Evolutionary conservation across 2,329 filamentous ascomycete genomes (phyloP).

Genomic region (Aspergillus persii): DNA sequence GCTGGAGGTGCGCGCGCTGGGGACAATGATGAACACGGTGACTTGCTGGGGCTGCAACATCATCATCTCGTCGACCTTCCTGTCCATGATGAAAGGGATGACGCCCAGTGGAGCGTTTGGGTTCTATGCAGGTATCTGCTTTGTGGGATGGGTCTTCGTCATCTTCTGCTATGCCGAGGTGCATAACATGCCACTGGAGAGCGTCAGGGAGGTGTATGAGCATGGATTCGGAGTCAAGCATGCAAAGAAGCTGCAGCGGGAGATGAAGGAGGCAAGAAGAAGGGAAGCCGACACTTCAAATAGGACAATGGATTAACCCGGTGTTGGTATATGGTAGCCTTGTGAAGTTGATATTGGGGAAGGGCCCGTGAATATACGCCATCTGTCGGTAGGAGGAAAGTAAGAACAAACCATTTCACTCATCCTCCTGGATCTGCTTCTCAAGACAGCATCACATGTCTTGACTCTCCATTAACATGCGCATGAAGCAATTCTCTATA

Average conservation of each 20-base stretch:
- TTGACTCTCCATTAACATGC: too few relatives aligned
- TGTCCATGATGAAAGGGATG: slow-evolving; percentile 51
- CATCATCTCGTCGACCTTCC: slow-evolving; percentile 51
- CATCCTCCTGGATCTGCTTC: too few relatives aligned
- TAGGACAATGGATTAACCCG: not conserved
- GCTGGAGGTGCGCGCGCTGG: slow-evolving; percentile 49
- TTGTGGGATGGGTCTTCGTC: slow-evolving; percentile 43
- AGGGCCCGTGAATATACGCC: not conserved
- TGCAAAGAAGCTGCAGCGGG: slow-evolving; percentile 1
- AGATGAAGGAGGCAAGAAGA: not conserved
- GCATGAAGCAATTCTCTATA: too few relatives aligned
- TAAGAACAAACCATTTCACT: too few relatives aligned
- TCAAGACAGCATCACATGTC: too few relatives aligned
- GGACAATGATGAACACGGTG: slow-evolving; percentile 51
- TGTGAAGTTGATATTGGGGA: not conserved
- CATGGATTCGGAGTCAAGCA: slow-evolving; percentile 44
- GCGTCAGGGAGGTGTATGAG: slow-evolving; percentile 49
- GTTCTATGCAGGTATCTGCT: slow-evolving; percentile 53
- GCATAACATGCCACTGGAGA: slow-evolving; percentile 20
- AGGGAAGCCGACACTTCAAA: not conserved
- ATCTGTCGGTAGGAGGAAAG: not conserved
- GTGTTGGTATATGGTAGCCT: not conserved
- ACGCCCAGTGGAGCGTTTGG: slow-evolving; percentile 53
- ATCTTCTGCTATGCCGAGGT: slow-evolving; percentile 28
- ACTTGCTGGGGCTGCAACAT: slow-evolving; percentile 50